Conservation (phyloP, 1,284 basidiomycete species). For the Tilletia indica region DNA sequence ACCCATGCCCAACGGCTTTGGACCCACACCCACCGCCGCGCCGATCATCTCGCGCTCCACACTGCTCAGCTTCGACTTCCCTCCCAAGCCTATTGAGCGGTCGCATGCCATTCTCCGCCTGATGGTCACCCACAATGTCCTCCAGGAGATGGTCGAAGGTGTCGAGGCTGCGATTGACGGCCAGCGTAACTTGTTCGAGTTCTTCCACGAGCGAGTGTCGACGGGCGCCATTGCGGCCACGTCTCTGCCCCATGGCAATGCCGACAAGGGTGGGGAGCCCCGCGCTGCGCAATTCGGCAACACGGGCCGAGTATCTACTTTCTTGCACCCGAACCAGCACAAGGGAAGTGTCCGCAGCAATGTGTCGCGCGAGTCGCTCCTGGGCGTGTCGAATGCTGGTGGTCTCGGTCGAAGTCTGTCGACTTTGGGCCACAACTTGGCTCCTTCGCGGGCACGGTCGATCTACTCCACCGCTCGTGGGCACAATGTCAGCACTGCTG, state of each 20-base stretch:
- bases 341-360: constrained; percentile 26
- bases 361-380: constrained; percentile 27
- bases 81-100: constrained; percentile 66
- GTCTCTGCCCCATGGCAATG: not conserved
- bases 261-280: constrained; percentile 2
- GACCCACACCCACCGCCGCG: constrained; percentile 39
- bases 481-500: not conserved
- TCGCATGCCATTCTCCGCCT: constrained; percentile 80
- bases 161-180: constrained; percentile 76
- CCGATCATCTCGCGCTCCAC: constrained; percentile 40
- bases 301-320: constrained; percentile 1
- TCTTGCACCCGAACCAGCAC: constrained; percentile 24
- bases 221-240: constrained; percentile 20
- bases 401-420: not conserved
- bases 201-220: constrained; percentile 61
- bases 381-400: not conserved
- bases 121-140: constrained; percentile 78
- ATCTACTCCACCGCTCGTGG: not conserved
- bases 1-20: constrained; percentile 35
- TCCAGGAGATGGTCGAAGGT: constrained; percentile 81
- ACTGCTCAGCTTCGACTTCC: constrained; percentile 60
- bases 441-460: not conserved
- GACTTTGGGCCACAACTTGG: not conserved
- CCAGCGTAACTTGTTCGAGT: constrained; percentile 83
- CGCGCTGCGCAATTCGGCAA: constrained; percentile 12